Evolutionary conservation across 805 yeast genomes (phyloP).

Genomic region (Yamadazyma takamatsuzukensis): DNA sequence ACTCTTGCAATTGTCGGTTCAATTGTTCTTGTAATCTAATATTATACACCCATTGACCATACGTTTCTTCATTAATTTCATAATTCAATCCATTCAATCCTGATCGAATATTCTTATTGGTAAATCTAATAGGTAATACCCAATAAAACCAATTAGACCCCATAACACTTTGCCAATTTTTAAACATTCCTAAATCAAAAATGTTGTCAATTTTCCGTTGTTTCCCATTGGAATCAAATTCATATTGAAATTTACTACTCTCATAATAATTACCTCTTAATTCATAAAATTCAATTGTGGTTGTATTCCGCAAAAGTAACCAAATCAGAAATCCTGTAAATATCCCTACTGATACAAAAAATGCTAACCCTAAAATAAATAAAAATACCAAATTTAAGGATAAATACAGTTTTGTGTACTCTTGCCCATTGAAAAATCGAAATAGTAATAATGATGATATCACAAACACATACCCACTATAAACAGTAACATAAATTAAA

Average conservation of each 20-base stretch:
- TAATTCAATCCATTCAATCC: conserved; percentile 49
- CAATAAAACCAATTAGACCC: conserved; percentile 65
- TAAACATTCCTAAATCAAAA: conserved; percentile 64
- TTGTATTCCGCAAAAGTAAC: conserved; percentile 59
- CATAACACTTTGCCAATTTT: conserved; percentile 72
- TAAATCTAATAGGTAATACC: conserved; percentile 55
- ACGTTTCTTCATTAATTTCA: conserved; percentile 41
- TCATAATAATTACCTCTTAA: conserved; percentile 38
- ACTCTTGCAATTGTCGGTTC: conserved; percentile 36
- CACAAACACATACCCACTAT: conserved; percentile 39
- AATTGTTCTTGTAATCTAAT: conserved; percentile 44
- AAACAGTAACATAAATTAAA: conserved; percentile 50
- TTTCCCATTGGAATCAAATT: conserved; percentile 37
- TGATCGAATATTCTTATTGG: conserved; percentile 16
- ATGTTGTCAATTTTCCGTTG: conserved; percentile 55
- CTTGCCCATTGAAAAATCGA: conserved; percentile 42
- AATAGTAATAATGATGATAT: conserved; percentile 43
- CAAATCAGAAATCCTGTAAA: conserved; percentile 59
- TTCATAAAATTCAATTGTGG: conserved; percentile 79
- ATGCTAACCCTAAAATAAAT: conserved; percentile 55
- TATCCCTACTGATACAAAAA: conserved; percentile 37
- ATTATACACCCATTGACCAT: conserved; percentile 37
- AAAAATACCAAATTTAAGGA: conserved; percentile 60
- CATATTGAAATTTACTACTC: conserved; percentile 25
- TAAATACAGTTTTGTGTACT: conserved; percentile 36